Conservation (phyloP, 2,329 filamentous ascomycete genomes). For the Ceratocystis papillata region DNA sequence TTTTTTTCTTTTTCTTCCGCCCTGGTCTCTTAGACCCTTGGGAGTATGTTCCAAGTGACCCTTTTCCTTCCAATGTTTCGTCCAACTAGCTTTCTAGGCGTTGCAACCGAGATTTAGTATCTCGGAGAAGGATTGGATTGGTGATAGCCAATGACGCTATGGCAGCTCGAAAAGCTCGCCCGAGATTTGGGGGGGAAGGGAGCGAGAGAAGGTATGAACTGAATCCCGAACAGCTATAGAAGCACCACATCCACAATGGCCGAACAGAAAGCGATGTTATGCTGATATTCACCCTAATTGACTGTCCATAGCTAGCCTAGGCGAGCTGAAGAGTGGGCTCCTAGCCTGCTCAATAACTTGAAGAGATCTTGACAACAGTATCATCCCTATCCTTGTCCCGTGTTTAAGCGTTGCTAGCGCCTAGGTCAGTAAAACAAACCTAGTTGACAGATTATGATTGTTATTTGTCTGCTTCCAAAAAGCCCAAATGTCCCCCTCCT, state of each 20-base stretch:
- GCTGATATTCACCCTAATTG: too few species aligned
- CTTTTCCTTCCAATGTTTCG: neutral
- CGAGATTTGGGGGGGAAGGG: neutral
- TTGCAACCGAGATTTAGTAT: constrained; percentile 8
- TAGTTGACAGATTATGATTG: constrained; percentile 5
- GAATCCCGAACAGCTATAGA: too few species aligned
- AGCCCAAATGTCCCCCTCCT: neutral
- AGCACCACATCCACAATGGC: too few species aligned
- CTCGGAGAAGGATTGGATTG: neutral
- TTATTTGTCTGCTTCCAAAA: neutral
- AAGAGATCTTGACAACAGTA: neutral
- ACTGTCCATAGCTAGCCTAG: too few species aligned
- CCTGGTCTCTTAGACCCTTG: neutral
- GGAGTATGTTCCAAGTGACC: neutral
- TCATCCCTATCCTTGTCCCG: constrained; percentile 4
- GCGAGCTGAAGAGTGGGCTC: too few species aligned
- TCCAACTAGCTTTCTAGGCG: neutral
- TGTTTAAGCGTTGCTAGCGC: neutral
- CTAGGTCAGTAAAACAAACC: neutral
- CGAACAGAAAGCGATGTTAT: too few species aligned
- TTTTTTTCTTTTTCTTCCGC: neutral
- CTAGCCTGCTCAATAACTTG: neutral
- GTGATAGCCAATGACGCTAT: constrained; percentile 7
- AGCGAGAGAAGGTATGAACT: too few species aligned
- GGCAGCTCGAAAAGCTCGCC: neutral